Conservation (phyloP, 306 rosid genomes). For the Crataegus laevigata region DNA sequence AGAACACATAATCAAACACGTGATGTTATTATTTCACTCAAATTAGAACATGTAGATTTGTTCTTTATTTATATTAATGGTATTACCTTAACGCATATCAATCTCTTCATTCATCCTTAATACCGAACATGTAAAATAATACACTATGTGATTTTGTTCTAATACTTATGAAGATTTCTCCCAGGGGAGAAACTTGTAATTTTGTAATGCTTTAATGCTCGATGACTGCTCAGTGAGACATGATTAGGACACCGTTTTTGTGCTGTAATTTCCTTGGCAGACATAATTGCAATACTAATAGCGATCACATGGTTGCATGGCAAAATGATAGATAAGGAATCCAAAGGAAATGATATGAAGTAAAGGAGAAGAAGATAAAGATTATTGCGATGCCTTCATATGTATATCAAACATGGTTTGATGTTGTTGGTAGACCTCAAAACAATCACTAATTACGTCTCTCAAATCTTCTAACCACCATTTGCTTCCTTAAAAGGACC, state of each 20-base stretch:
- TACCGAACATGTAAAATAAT: too few species aligned
- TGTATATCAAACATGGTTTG: conserved; percentile 28
- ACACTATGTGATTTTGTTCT: too few species aligned
- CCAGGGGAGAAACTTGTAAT: neutral
- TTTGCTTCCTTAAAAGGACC: conserved; percentile 62
- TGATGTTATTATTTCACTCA: neutral
- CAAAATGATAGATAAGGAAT: conserved; percentile 16
- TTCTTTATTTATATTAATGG: too few species aligned
- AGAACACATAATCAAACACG: neutral
- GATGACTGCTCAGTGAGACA: conserved; percentile 18
- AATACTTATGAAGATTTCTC: too few species aligned
- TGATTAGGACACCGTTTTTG: conserved; percentile 28
- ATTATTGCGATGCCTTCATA: neutral
- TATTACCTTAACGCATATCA: too few species aligned
- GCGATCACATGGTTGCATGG: conserved; percentile 67
- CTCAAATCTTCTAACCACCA: conserved; percentile 21
- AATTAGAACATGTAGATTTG: too few species aligned
- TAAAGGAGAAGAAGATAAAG: neutral
- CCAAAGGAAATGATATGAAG: conserved; percentile 12
- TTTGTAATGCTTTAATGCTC: neutral
- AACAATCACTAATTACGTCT: conserved; percentile 32
- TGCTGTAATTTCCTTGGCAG: conserved; percentile 24
- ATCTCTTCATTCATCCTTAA: too few species aligned
- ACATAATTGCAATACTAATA: conserved; percentile 39
- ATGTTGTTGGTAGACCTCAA: conserved; percentile 58